A percentile compares a stretch with the other conserved stretches of the same genome.
Conservation (phyloP, 2,329 filamentous ascomycete species). For the Ophiocordyceps camponoti-floridani region DNA sequence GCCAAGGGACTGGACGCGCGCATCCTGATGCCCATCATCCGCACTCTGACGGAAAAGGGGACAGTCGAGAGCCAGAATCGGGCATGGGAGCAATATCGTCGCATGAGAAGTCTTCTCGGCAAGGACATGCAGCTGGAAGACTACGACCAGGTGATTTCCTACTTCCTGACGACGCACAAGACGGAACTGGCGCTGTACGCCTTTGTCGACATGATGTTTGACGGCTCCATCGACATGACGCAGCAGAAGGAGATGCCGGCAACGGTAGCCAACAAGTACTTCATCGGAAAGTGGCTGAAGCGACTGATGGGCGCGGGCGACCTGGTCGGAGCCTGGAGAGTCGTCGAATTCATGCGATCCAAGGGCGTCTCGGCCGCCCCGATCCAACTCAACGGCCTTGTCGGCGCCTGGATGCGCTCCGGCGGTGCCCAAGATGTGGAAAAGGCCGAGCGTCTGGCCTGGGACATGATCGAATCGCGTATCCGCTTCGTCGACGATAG, state of each 20-base stretch:
- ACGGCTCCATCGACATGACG: constrained; percentile 30
- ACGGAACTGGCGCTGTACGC: constrained; percentile 52
- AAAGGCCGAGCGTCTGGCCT: constrained; percentile 50
- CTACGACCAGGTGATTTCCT: constrained; percentile 57
- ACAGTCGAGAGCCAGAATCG: constrained; percentile 26
- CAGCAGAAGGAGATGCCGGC: constrained; percentile 26
- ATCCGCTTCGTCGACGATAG: constrained; percentile 37
- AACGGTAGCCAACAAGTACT: constrained; percentile 51
- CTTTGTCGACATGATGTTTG: constrained; percentile 81
- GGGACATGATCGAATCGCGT: constrained; percentile 58
- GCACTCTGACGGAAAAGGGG: constrained; percentile 38
- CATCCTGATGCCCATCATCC: constrained; percentile 50
- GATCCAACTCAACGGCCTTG: constrained; percentile 65
- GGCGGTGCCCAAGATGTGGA: constrained; percentile 33
- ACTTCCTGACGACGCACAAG: constrained; percentile 49
- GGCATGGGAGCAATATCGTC: constrained; percentile 51
- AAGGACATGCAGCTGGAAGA: constrained; percentile 48
- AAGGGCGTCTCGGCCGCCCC: constrained; percentile 50
- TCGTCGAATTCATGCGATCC: constrained; percentile 58
- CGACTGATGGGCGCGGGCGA: constrained; percentile 58
- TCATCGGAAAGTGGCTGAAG: constrained; percentile 81
- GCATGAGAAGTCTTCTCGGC: constrained; percentile 42
- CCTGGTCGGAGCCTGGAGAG: constrained; percentile 50
- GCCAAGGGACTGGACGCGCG: constrained; percentile 30
- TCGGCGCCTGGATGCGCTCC: constrained; percentile 59